Conservation (phyloP, 345 rosid species). For the Capsella bursapastoris region DNA sequence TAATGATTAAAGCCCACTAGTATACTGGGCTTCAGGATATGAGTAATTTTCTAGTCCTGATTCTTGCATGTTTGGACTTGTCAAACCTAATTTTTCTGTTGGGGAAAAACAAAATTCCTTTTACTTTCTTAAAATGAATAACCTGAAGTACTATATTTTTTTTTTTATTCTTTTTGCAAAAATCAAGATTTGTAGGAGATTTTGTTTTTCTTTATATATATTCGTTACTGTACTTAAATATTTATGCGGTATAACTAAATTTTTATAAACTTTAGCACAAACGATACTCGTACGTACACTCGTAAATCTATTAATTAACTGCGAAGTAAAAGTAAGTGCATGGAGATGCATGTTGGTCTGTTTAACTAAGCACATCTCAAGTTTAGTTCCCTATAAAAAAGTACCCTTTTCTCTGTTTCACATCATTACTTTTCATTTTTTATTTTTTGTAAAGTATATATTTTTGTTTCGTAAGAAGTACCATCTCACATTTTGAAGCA, state of each 20-base stretch:
- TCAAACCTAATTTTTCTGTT: background rate
- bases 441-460: background rate
- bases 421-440: background rate
- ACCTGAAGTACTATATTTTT: no score
- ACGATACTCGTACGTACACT: background rate
- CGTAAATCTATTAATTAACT: background rate
- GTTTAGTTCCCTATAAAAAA: background rate
- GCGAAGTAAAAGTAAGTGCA: slow-evolving; percentile 19
- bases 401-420: background rate
- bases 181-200: no score
- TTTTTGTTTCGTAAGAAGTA: background rate
- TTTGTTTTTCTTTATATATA: no score
- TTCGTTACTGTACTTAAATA: background rate
- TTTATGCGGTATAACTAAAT: no score
- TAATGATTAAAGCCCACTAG: background rate
- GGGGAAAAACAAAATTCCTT: background rate
- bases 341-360: slow-evolving; percentile 12
- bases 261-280: background rate
- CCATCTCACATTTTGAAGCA: background rate
- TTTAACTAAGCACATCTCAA: background rate
- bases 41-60: background rate
- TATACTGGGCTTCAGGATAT: slow-evolving; percentile 11
- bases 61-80: background rate
- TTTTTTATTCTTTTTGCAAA: no score
- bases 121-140: background rate